Evolutionary conservation across 495 filamentous ascomycete genomes (phyloP), one percentile per base, ranked within the genome.

Genomic region (Penicillium chermesinum): DNA sequence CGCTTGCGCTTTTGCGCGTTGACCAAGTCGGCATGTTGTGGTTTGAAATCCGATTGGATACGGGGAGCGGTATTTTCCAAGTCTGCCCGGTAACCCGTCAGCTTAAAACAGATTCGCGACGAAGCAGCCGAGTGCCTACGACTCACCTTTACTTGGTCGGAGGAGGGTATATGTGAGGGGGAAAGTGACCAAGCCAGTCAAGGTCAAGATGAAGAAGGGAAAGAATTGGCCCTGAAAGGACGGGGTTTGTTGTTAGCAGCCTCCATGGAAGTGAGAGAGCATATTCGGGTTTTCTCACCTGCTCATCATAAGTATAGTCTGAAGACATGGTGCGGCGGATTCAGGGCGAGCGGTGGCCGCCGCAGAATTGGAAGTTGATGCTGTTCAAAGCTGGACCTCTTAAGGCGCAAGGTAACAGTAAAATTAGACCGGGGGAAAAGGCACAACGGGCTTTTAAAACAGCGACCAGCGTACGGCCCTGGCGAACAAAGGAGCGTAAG

Each of bases 221-320:
- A 96, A 98, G 76, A 96, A 96, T 83, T 96, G 86, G 37, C 91
- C 91, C 83, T 96, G 54, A 17, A 46, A 42, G 21, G 20, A 22
- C 20, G 34, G 1, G 44, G 15, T 12, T 15, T 17, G 7, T 22
- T 27, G 43, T 61, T 16, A 66, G 39, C 20, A 19, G n/a, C n/a
- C n/a, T n/a, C n/a, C n/a, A n/a, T n/a, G n/a, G n/a, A n/a, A n/a
- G n/a, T n/a, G n/a, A n/a, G n/a, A n/a, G n/a, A n/a, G n/a, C 5
- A 25, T 27, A 6, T 1, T 18, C 19, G 17, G 15, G 8, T 38
- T 40, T 30, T 34, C 71, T 35, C 56, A 87, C 86, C 83, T 90
- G 79, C 61, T 95, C 88, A 79, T 98, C 93, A 71, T 98, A 98
- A 57, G 85, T 91, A 76, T 98, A 98, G 67, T 97, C 93, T 55